A percentile compares a stretch with the other conserved stretches of the same genome.
Conservation (phyloP, 768 basidiomycete species). For the Boletellus ananas region DNA sequence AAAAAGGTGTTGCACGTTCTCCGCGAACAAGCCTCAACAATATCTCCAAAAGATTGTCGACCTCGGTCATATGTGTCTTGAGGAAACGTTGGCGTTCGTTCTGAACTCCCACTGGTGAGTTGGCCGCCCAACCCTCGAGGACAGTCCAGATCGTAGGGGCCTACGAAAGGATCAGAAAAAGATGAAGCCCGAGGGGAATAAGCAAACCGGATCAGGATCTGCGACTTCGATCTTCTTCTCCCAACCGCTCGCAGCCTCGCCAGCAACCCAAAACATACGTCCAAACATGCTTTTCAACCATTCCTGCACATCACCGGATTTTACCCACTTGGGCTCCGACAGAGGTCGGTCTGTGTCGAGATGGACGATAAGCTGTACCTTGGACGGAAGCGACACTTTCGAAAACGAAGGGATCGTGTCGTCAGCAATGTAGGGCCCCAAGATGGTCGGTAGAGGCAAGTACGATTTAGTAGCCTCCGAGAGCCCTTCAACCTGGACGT, state of each 20-base stretch:
- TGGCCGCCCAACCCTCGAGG: slow-evolving; percentile 85
- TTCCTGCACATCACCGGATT: slow-evolving; percentile 89
- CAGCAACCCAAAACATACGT: slow-evolving; percentile 81
- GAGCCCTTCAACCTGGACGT: slow-evolving; percentile 63
- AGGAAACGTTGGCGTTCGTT: slow-evolving; percentile 85
- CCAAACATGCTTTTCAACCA: slow-evolving; percentile 90
- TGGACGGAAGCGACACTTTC: slow-evolving; percentile 47
- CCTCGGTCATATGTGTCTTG: slow-evolving; percentile 80
- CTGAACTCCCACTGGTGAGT: slow-evolving; percentile 70
- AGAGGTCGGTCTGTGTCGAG: slow-evolving; percentile 86
- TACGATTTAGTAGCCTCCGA: slow-evolving; percentile 73
- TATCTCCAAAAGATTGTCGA: slow-evolving; percentile 90
- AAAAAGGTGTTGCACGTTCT: slow-evolving; percentile 71
- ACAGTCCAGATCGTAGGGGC: slow-evolving; percentile 90
- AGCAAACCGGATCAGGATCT: slow-evolving; percentile 91
- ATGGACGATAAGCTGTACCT: slow-evolving; percentile 65
- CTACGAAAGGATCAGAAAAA: slow-evolving; percentile 37
- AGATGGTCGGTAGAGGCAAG: slow-evolving; percentile 48
- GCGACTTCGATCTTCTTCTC: slow-evolving; percentile 87
- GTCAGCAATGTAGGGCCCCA: slow-evolving; percentile 45
- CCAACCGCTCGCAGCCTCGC: slow-evolving; percentile 87
- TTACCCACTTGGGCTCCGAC: slow-evolving; percentile 96
- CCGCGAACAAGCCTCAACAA: slow-evolving; percentile 88
- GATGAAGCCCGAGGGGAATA: not conserved
- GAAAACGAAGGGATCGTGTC: slow-evolving; percentile 71